These are phyloP conservation scores for Ballota nigra DNA, from an alignment of 257 asterid species.

Conservation along the genomic window DNA sequence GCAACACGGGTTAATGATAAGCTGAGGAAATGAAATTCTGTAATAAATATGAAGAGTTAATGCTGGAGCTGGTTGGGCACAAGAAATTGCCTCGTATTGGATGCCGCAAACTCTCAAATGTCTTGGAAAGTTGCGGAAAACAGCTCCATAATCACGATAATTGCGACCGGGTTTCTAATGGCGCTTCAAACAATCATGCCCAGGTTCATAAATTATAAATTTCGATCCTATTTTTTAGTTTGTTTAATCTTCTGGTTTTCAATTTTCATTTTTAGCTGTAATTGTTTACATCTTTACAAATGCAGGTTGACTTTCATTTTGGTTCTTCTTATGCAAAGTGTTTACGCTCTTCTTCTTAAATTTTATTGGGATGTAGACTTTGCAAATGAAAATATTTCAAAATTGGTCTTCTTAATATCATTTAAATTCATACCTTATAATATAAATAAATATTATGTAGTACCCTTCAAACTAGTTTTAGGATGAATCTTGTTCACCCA, in stretches of 20 bases:
- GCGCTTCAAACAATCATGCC: constrained; percentile 3
- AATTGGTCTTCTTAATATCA: no score
- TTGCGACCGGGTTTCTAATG: no score
- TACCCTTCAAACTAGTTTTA: no score
- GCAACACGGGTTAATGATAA: not conserved
- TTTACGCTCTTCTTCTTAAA: no score
- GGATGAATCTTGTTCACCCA: no score
- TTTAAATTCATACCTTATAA: no score
- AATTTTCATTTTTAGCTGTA: not conserved
- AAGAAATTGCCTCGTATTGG: constrained; percentile 23
- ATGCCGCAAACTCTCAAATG: not conserved
- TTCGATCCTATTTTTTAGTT: not conserved
- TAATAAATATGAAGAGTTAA: constrained; percentile 19
- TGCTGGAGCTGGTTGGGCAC: constrained; percentile 18
- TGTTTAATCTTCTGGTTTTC: not conserved
- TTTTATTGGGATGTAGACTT: no score
- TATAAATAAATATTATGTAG: no score
- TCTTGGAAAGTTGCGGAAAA: constrained; percentile 18
- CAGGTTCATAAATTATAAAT: not conserved
- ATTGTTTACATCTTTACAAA: not conserved
- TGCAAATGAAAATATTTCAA: not conserved
- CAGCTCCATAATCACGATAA: not conserved
- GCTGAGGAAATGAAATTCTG: constrained; percentile 25
- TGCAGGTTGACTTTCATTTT: not conserved
- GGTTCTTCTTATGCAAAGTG: no score